Percentiles rank a stretch among this genome's conserved stretches.
phyloP scores from a whole-genome alignment of 108 stramenopile genomes.

The Cyclotella distinguenda region DNA sequence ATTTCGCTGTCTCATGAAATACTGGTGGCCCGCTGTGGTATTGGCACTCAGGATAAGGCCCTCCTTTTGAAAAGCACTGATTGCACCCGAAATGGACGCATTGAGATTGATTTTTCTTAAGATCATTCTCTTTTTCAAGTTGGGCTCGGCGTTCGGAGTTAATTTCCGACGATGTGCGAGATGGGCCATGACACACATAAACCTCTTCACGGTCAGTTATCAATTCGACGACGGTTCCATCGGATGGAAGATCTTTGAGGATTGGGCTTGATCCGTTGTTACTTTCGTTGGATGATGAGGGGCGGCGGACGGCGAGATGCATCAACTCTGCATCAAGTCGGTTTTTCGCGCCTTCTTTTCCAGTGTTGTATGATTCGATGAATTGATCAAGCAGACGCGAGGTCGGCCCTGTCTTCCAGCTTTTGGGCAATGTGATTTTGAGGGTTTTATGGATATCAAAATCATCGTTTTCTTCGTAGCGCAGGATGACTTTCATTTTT shows the following conservation, averaged over 20 bases:
- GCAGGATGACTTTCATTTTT: slow-evolving; percentile 88
- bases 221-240: slow-evolving; percentile 68
- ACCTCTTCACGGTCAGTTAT: slow-evolving; percentile 79
- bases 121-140: slow-evolving; percentile 46
- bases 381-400: slow-evolving; percentile 74
- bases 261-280: slow-evolving; percentile 2
- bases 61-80: slow-evolving; percentile 73
- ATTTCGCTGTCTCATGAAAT: slow-evolving; percentile 98
- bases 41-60: slow-evolving; percentile 75
- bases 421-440: slow-evolving; percentile 90
- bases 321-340: slow-evolving; percentile 46
- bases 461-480: slow-evolving; percentile 87
- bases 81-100: slow-evolving; percentile 91
- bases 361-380: slow-evolving; percentile 84
- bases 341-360: slow-evolving; percentile 50
- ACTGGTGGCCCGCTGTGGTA: slow-evolving; percentile 93
- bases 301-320: slow-evolving; percentile 61
- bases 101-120: slow-evolving; percentile 50
- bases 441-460: slow-evolving; percentile 73
- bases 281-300: neutral
- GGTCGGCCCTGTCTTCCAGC: slow-evolving; percentile 82
- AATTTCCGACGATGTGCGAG: slow-evolving; percentile 54
- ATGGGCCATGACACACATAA: slow-evolving; percentile 70
- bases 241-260: slow-evolving; percentile 56
- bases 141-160: slow-evolving; percentile 41